Base-by-base conservation (phyloP, 2,329 filamentous ascomycete genomes). In the Aureobasidium melanogenum region DNA sequence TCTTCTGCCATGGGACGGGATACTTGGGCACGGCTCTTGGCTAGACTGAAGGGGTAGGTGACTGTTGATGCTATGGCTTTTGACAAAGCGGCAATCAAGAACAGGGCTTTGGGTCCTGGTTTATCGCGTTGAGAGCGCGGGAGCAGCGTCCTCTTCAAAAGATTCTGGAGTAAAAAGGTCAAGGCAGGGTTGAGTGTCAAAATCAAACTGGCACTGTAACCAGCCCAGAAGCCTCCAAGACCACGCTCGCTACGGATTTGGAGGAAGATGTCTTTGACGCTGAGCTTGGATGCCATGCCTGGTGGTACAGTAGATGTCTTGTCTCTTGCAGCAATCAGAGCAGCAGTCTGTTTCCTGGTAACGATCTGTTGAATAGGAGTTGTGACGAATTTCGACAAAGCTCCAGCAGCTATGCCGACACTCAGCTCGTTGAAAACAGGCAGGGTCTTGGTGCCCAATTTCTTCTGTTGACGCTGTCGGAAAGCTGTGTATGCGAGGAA, bases 1-100 rank as follows among this genome's bases (percentile, higher is more conserved):
- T 48, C 56, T 39, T 48, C 43, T 19, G 56, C 56, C 30, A 50
- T 50, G 9, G 56, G 56, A 14, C 34, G 19, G 1, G 81, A 80
- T 26, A 88, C 82, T 71, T 95, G 90, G 3, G 89, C 82, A 28
- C 89, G 81, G 2, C 89, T 84, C 75, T 93, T 93, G n/a, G 89
- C 90, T 32, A 91, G 84, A 61, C 89, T 88, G 72, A 96, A 87
- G 0, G 92, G 92, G 70, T 96, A 96, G 0, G 89, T 96, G 62
- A 91, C 76, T 0, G 84, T 81, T 8, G 86, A 89, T 0, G 91
- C 91, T 26, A 87, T 76, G 0, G 86, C 86, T 75, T 96, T 96
- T 73, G 88, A 91, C 28, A 87, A 70, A 0, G 91, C 91, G 0
- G 91, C 91, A 12, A 88, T 72, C 1, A 88, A 70, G 68, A 89